Base-by-base conservation (phyloP, 768 basidiomycete species). In the Basidioascus undulatus region DNA sequence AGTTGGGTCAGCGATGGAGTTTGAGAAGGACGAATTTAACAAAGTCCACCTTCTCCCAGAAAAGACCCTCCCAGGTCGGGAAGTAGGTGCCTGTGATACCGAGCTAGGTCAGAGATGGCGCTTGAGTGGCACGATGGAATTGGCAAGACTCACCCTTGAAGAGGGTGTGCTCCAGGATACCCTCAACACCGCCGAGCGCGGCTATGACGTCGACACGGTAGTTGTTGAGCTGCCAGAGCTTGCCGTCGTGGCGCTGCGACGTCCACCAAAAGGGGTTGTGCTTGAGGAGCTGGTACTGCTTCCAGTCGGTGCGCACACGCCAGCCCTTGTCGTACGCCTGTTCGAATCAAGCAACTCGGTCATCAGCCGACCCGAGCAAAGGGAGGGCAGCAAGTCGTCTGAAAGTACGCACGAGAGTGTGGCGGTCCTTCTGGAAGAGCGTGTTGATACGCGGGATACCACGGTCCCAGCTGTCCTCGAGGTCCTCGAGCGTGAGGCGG, bases 201-300 rank as follows among this genome's bases (percentile, higher is more conserved):
- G 87, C 84, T 49, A 94, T 96, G 23, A 92, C 87, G 55, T 98
- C 92, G 37, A 96, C 84, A 46, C 92, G 80, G 62, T 96, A 98
- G 59, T 87, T 87, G 64, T 94, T 94, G 41, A 98, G 62, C 50
- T 92, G 81, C 84, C 86, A 92, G 4, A 94, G 63, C 57, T 94
- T 92, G 36, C 82, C 84, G 49, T 89, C 84, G 47, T 92, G 89
- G 6, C 92, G 72, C 55, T 94, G 87, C 7, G 79, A 84, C 7
- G 89, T 96, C 92, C 92, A 98, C 82, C 82, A 86, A 72, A 94
- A 96, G 1, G 89, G 92, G 54, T 92, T 92, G 56, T 77, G 81
- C 48, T 55, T 47, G 43, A 84, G 63, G 8, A 87, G 59, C 52
- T 92, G 86, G 57, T 92, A 94, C 56, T 89, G 84, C 59, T 94